Base-by-base conservation (phyloP, 1,284 basidiomycete genomes). In the Sanghuangporus baumii region DNA sequence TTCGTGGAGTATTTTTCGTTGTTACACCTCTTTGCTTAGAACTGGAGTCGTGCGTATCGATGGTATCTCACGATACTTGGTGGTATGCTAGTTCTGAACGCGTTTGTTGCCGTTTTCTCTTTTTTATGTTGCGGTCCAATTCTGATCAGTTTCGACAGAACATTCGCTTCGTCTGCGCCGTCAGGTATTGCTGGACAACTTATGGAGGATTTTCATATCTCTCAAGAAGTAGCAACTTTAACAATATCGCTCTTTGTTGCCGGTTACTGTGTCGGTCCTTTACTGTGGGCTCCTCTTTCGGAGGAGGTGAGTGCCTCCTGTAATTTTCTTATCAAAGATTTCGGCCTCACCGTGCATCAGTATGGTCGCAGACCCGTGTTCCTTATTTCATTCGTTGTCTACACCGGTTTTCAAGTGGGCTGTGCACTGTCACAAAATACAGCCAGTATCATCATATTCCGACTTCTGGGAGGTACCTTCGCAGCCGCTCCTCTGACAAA, bases 381-480 rank as follows among this genome's bases (percentile, higher is more conserved):
- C 66, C 70, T 86, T 63, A 61, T 76, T 48, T 71, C 80, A 6
- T 83, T 83, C 69, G 60, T 80, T 60, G 70, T 79, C 37, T 86
- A 85, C 72, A 80, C 77, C 0, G 62, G 65, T 23, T 79, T 79
- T 67, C 79, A 81, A 69, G 72, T 87, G 54, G 85, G 83, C 18
- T 82, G 81, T 59, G 88, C 88, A 2, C 75, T 91, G 0, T 75
- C 85, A 0, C 74, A 78, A 34, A 90, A 88, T 71, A 83, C 82
- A 0, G 83, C 78, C 3, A 74, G 81, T 0, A 76, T 91, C 59
- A 77, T 92, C 46, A 73, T 86, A 37, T 87, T 90, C 73, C 81
- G 89, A 16, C 88, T 91, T 73, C 70, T 91, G 5, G 81, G 84
- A 1, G 88, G 89, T 0, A 78, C 76, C 2, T 90, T 89, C 68